Evolutionary conservation across 2,329 filamentous ascomycete genomes (phyloP).

Genomic region (Chrysoporthe puriensis): DNA sequence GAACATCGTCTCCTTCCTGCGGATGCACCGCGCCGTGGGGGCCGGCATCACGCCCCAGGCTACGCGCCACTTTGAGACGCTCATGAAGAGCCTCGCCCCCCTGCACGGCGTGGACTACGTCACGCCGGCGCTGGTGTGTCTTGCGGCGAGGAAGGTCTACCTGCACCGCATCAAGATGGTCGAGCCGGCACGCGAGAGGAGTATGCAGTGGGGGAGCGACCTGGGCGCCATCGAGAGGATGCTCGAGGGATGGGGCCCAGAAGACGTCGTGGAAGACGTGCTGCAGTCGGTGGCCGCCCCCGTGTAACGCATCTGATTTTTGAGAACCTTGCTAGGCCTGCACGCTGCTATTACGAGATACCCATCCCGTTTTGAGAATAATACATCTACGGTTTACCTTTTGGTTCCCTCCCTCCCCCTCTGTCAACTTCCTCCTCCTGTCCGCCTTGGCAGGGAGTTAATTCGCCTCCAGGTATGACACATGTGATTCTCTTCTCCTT

Average conservation of each 20-base stretch:
- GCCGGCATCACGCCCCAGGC: conserved; percentile 78
- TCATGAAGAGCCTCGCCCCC: conserved; percentile 75
- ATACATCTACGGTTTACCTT: not conserved
- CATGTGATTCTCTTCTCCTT: not conserved
- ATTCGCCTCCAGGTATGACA: not conserved
- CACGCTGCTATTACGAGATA: not conserved
- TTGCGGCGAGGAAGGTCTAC: conserved; percentile 87
- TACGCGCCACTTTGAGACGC: conserved; percentile 73
- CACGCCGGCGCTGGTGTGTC: conserved; percentile 78
- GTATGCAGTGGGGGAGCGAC: conserved; percentile 91
- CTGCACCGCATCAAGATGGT: conserved; percentile 79
- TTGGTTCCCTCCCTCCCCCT: not conserved
- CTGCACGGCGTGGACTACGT: conserved; percentile 81
- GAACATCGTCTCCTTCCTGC: conserved; percentile 85
- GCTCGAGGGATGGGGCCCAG: conserved; percentile 64
- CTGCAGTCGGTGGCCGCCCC: conserved; percentile 61
- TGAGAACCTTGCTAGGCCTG: not conserved
- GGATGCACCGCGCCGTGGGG: conserved; percentile 82
- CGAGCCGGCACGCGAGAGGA: conserved; percentile 73
- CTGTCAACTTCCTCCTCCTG: not conserved
- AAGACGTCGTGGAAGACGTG: conserved; percentile 69
- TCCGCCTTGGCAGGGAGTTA: not conserved
- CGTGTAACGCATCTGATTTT: conserved; percentile 37
- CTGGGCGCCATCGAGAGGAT: conserved; percentile 68
- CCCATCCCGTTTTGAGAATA: not conserved